Evolutionary conservation across 768 basidiomycete species (phyloP), one percentile per base, ranked within the genome.

Genomic region (Antrodiella citrinella): DNA sequence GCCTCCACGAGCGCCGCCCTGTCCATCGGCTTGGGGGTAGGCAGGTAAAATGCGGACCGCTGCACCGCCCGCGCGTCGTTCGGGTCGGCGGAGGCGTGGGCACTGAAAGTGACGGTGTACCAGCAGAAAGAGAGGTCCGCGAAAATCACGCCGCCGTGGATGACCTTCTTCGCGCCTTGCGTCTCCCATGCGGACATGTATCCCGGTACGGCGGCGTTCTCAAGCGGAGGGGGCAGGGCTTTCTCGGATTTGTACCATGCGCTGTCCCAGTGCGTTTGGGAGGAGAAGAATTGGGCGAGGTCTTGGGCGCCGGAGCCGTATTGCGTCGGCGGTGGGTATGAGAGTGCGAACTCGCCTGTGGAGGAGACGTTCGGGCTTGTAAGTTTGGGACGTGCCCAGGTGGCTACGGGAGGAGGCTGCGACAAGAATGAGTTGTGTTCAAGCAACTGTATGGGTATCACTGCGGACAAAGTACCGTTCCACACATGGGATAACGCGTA

Each of bases 91-190:
- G 51, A 48, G n/a, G 39, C 54, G 26, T 52, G 42, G 23, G 60
- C 67, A 4, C 63, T 56, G 62, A 65, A 77, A 4, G 66, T 58
- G 43, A 77, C 70, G 41, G 62, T 62, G 55, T 69, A 74, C 73
- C 73, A 78, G 62, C 71, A 73, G 18, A 75, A 57, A 58, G 73
- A 75, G 48, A 78, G 68, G 54, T 80, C 77, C 4, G 68, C 62
- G 62, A 77, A 78, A 42, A 76, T 55, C 5, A 70, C 63, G 5
- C 72, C 72, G 39, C 67, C 65, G 43, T 57, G 59, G 18, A 67
- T 53, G 0, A 67, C 69, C 54, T 66, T 64, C 23, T 54, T 60
- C 2, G 51, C 52, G 9, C 68, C 69, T 5, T 54, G 52, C 4
- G 58, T 60, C 53, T 59, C 50, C 59, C 65, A 68, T 20, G 66